Evolutionary conservation across 140 eudicot genomes (phyloP).

Genomic region (Erigeron philadelphicus): DNA sequence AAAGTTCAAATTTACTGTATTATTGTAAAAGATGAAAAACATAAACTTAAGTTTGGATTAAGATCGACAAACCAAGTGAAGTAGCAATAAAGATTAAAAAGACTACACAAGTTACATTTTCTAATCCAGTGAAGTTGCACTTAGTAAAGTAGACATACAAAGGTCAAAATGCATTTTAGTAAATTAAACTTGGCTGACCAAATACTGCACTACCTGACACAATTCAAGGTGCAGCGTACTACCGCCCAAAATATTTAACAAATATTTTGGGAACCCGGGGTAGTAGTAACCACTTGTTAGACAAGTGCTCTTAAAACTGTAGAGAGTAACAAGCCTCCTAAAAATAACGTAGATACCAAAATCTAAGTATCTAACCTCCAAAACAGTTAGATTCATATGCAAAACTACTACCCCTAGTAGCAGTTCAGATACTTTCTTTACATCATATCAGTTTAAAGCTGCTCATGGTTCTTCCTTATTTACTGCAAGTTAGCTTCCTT

Average conservation of each 20-base stretch:
- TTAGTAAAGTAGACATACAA: neutral
- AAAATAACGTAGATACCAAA: neutral
- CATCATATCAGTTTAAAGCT: slow-evolving; percentile 33
- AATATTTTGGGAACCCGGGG: too few relatives aligned
- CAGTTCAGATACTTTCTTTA: slow-evolving; percentile 46
- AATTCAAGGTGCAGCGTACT: neutral
- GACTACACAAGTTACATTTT: neutral
- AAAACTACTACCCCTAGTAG: slow-evolving; percentile 34
- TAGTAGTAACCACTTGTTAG: neutral
- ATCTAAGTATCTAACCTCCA: slow-evolving; percentile 87
- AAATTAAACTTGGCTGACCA: neutral
- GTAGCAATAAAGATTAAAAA: neutral
- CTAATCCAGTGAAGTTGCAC: neutral
- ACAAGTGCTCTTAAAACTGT: neutral
- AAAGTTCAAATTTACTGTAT: neutral
- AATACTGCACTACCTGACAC: neutral
- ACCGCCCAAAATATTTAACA: neutral
- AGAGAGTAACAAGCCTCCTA: neutral
- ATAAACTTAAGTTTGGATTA: neutral
- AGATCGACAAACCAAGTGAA: neutral
- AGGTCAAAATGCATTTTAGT: neutral
- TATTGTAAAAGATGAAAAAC: neutral
- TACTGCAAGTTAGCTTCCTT: slow-evolving; percentile 64
- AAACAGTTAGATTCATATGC: slow-evolving; percentile 37
- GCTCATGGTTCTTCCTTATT: slow-evolving; percentile 73